These are phyloP conservation scores for Rhododendron kiyosumense DNA, from an alignment of 148 eudicot genomes.

Conservation along the genomic window DNA sequence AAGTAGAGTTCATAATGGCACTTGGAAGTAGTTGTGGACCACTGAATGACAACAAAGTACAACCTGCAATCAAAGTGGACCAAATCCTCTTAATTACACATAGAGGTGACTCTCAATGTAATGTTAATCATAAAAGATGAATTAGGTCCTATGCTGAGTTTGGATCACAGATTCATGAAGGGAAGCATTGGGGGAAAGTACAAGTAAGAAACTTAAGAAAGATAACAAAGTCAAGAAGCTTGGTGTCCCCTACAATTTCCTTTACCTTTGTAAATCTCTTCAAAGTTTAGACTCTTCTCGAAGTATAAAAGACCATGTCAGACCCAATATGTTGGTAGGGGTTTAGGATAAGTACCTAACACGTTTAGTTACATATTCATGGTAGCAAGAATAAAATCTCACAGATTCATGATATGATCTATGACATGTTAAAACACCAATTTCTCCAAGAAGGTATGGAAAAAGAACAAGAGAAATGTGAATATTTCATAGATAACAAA, in stretches of 20 bases:
- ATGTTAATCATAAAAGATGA: not conserved
- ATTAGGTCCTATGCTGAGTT: not conserved
- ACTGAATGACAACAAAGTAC: constrained; percentile 49
- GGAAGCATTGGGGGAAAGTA: not conserved
- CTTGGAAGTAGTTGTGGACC: constrained; percentile 39
- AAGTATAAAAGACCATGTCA: not conserved
- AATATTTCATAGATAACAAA: not conserved
- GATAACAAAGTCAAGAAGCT: not conserved
- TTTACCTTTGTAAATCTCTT: not conserved
- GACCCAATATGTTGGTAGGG: not conserved
- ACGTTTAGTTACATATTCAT: not conserved
- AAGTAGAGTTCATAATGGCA: constrained; percentile 35
- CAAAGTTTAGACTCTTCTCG: not conserved
- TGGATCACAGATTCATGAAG: not conserved
- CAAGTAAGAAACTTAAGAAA: not conserved
- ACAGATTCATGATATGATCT: not conserved
- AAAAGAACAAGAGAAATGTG: not conserved
- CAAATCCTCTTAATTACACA: not conserved
- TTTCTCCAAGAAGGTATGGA: not conserved
- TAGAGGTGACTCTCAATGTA: not conserved
- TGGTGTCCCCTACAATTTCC: not conserved
- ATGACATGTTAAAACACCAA: not conserved
- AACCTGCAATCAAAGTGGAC: constrained; percentile 23
- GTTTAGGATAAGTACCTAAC: not conserved
- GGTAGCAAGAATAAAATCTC: not conserved